Evolutionary conservation across 768 basidiomycete species (phyloP).

Genomic region (Russula sp.): DNA sequence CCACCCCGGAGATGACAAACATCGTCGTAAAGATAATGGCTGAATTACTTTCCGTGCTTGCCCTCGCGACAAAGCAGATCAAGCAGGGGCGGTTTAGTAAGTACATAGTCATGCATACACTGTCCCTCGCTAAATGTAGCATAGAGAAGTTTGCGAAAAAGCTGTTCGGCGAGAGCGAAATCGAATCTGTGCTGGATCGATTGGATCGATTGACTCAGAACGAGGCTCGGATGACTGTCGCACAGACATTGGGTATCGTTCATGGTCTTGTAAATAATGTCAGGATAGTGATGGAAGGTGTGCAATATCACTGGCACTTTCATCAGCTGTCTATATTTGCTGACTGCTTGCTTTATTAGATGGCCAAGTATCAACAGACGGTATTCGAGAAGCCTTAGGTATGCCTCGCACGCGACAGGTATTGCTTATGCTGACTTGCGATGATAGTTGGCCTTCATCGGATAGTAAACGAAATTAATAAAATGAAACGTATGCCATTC

Average conservation of each 20-base stretch:
- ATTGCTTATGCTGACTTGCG: neutral
- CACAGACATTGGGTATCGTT: too few species aligned
- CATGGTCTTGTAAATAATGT: too few species aligned
- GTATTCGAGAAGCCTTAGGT: neutral
- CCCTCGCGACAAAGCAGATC: slow-evolving; percentile 4
- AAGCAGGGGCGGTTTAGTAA: neutral
- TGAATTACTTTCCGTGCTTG: too few species aligned
- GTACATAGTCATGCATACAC: neutral
- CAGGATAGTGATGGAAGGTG: too few species aligned
- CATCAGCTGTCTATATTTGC: too few species aligned
- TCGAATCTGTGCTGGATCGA: neutral
- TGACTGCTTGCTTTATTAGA: neutral
- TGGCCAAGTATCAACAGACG: too few species aligned
- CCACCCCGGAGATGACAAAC: too few species aligned
- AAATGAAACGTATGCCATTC: too few species aligned
- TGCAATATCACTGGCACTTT: neutral
- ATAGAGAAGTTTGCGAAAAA: neutral
- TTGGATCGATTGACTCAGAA: neutral
- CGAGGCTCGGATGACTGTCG: too few species aligned
- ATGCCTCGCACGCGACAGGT: neutral
- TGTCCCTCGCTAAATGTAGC: neutral
- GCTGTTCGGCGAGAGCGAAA: neutral
- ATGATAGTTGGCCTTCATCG: neutral
- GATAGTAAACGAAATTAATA: neutral
- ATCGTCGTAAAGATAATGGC: too few species aligned